phyloP scores from a whole-genome alignment of 2,329 filamentous ascomycete species.

The Didymella segeticola region DNA sequence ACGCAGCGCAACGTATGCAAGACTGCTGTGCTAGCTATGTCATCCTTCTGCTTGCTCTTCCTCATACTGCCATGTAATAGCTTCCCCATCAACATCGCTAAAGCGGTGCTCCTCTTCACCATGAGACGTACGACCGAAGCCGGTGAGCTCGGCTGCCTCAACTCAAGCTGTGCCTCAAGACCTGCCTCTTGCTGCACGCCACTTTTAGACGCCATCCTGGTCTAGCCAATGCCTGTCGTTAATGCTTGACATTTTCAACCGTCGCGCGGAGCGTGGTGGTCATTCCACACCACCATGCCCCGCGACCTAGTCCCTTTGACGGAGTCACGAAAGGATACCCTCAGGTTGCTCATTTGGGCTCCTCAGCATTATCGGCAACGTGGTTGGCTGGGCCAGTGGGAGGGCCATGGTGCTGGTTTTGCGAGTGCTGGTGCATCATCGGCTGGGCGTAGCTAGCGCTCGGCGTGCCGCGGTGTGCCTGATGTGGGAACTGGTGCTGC shows the following conservation, averaged over 20 bases:
- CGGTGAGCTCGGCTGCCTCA: not conserved
- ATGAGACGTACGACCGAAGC: not conserved
- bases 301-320: constrained; percentile 5
- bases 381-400: constrained; percentile 46
- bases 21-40: constrained; percentile 9
- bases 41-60: not conserved
- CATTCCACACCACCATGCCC: constrained; percentile 14
- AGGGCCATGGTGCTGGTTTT: constrained; percentile 46
- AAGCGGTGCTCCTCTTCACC: not conserved
- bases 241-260: constrained; percentile 41
- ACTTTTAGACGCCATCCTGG: constrained; percentile 27
- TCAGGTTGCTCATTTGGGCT: constrained; percentile 45
- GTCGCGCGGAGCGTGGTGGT: constrained; percentile 42
- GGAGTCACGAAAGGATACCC: constrained; percentile 19
- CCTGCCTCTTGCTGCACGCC: not conserved
- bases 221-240: constrained; percentile 47
- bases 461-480: constrained; percentile 48
- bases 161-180: not conserved
- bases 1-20: constrained; percentile 5
- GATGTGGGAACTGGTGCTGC: constrained; percentile 49
- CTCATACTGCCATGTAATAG: not conserved
- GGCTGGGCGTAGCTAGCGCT: constrained; percentile 51
- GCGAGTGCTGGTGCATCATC: constrained; percentile 51
- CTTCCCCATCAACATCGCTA: not conserved
- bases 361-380: constrained; percentile 42